Conservation (phyloP, 1,139 yeast genomes). For the Taphrina betulina region DNA sequence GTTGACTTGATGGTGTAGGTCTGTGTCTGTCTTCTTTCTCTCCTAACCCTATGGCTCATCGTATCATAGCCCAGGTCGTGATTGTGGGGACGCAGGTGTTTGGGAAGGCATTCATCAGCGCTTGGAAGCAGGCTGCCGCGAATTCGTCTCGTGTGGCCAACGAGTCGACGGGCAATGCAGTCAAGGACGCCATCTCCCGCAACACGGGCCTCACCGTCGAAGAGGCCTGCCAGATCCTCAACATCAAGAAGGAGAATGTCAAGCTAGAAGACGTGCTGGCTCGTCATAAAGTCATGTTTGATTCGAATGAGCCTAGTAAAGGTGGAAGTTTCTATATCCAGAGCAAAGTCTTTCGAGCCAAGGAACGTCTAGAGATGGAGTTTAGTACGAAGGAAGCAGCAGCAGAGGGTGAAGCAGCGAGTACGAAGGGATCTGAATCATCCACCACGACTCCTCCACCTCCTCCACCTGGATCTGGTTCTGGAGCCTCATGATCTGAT, state of each 20-base stretch:
- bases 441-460: conserved; percentile 9
- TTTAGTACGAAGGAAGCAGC: conserved; percentile 17
- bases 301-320: conserved; percentile 85
- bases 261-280: conserved; percentile 64
- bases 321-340: conserved; percentile 92
- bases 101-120: conserved; percentile 95
- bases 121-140: conserved; percentile 94
- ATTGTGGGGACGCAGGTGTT: conserved; percentile 94
- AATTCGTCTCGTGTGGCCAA: conserved; percentile 53
- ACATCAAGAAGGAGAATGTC: conserved; percentile 57
- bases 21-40: too few relatives aligned
- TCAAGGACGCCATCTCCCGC: conserved; percentile 35
- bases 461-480: too few relatives aligned
- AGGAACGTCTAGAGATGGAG: conserved; percentile 52
- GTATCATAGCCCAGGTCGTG: conserved; percentile 57
- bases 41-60: conserved; percentile 30
- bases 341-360: conserved; percentile 85
- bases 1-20: too few relatives aligned
- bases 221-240: conserved; percentile 88
- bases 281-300: conserved; percentile 78
- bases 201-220: conserved; percentile 57
- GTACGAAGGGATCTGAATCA: conserved; percentile 4
- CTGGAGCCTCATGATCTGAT: too few relatives aligned
- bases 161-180: conserved; percentile 21
- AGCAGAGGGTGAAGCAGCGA: neutral